Evolutionary conservation across 352 stramenopile species (phyloP).

Genomic region (Globisporangium radiosum): DNA sequence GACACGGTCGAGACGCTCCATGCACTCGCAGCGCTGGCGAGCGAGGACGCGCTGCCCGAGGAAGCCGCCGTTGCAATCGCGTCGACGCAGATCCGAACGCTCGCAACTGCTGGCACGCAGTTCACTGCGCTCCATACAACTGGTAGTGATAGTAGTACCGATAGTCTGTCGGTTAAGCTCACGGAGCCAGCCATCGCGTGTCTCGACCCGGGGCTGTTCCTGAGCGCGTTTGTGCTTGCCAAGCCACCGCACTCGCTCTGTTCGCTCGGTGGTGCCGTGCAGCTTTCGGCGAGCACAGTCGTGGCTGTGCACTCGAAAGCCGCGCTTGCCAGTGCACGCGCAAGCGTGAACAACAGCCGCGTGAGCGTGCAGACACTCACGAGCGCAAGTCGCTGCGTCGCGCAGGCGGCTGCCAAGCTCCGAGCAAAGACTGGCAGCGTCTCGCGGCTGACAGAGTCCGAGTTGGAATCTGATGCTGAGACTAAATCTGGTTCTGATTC

Average conservation of each 20-base stretch:
- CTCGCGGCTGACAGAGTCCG: too few relatives aligned
- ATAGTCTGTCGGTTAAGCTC: slow-evolving; percentile 31
- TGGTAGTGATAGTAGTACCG: neutral
- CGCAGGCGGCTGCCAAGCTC: slow-evolving; percentile 16
- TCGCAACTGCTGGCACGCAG: slow-evolving; percentile 26
- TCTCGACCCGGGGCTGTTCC: slow-evolving; percentile 36
- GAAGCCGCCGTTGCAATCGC: slow-evolving; percentile 28
- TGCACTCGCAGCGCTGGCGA: slow-evolving; percentile 42
- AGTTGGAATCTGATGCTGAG: neutral
- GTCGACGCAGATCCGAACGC: slow-evolving; percentile 23
- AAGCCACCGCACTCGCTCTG: slow-evolving; percentile 32
- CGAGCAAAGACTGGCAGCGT: slow-evolving; percentile 2
- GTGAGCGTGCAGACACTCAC: slow-evolving; percentile 25
- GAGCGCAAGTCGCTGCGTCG: slow-evolving; percentile 33
- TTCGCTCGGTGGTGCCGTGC: slow-evolving; percentile 28
- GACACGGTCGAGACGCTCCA: slow-evolving; percentile 43
- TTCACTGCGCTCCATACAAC: slow-evolving; percentile 3
- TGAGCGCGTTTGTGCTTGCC: slow-evolving; percentile 38
- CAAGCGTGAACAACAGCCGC: slow-evolving; percentile 7
- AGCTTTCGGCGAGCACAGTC: slow-evolving; percentile 35
- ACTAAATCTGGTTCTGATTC: too few relatives aligned
- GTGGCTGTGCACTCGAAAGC: slow-evolving; percentile 40
- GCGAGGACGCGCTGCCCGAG: slow-evolving; percentile 33
- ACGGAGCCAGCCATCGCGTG: slow-evolving; percentile 35
- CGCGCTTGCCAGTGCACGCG: slow-evolving; percentile 15